These are phyloP conservation scores for Elymus sibiricus DNA, from an alignment of 176 grass and related monocot genomes.

Conservation along the genomic window DNA sequence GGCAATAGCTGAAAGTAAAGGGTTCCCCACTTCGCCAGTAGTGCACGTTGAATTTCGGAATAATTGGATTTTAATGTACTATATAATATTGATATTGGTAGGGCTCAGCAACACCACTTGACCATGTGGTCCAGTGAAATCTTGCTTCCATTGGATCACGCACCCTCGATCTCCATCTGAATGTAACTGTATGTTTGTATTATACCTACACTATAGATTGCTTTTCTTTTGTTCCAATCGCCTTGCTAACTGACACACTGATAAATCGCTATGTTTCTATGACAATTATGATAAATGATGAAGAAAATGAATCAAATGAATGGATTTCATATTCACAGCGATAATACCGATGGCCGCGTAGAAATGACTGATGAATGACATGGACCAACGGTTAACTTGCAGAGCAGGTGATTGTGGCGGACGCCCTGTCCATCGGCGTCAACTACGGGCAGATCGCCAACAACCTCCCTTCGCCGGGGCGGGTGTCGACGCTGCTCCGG, in stretches of 20 bases:
- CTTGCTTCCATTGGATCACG: constrained; percentile 31
- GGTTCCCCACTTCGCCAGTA: not conserved
- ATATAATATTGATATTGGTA: not conserved
- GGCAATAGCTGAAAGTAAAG: not conserved
- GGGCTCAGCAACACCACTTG: constrained; percentile 16
- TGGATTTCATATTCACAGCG: not conserved
- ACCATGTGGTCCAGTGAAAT: constrained; percentile 31
- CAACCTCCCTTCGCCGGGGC: constrained; percentile 50
- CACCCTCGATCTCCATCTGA: not conserved
- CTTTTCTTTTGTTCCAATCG: not conserved
- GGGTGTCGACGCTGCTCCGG: constrained; percentile 53
- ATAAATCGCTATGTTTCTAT: no score
- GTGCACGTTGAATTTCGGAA: constrained; percentile 12
- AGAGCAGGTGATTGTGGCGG: constrained; percentile 2
- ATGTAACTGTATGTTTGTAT: not conserved
- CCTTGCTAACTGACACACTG: no score
- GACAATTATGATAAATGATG: not conserved
- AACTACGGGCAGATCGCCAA: constrained; percentile 82
- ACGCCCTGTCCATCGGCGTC: constrained; percentile 47
- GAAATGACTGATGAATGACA: not conserved
- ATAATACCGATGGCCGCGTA: not conserved
- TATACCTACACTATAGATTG: not conserved
- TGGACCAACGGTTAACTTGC: not conserved
- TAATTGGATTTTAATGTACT: not conserved
- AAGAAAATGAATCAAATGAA: not conserved